Conservation (phyloP, 192 early-diverging fungal species). For the Coemansia sp. region DNA sequence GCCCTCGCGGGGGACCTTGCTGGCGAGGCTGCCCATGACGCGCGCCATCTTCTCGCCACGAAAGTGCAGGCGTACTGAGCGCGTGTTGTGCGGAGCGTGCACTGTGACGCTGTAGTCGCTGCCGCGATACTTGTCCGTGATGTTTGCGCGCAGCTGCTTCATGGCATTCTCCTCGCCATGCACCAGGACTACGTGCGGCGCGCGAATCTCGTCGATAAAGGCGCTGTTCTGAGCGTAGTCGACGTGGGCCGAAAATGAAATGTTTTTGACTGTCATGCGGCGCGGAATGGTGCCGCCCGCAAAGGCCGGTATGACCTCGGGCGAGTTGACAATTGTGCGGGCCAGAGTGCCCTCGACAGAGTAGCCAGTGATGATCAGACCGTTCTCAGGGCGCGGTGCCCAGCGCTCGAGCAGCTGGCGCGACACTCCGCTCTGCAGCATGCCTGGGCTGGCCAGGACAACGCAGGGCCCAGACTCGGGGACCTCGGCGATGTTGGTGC, state of each 20-base stretch:
- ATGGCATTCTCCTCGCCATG: conserved; percentile 96
- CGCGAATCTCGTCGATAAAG: conserved; percentile 94
- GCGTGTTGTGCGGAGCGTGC: conserved; percentile 85
- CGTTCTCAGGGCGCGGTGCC: conserved; percentile 89
- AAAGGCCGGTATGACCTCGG: conserved; percentile 77
- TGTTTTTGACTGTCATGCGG: conserved; percentile 84
- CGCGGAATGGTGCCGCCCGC: conserved; percentile 76
- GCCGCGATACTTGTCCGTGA: conserved; percentile 79
- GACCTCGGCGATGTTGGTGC: conserved; percentile 81
- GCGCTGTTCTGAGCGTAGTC: conserved; percentile 94
- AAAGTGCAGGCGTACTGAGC: conserved; percentile 87
- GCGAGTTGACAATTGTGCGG: conserved; percentile 78
- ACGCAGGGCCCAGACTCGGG: conserved; percentile 97
- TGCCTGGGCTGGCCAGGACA: conserved; percentile 97
- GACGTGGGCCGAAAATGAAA: conserved; percentile 98
- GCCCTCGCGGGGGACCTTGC: conserved; percentile 66
- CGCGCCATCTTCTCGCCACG: conserved; percentile 93
- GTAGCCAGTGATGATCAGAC: conserved; percentile 94
- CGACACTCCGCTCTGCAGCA: conserved; percentile 95
- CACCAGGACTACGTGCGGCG: conserved; percentile 88
- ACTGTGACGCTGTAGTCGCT: conserved; percentile 76
- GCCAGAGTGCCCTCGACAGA: conserved; percentile 96
- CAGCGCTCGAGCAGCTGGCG: conserved; percentile 94
- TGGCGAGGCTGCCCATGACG: conserved; percentile 77
- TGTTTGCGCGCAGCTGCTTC: conserved; percentile 80